Evolutionary conservation across 2,329 filamentous ascomycete species (phyloP), one percentile per base, ranked within the genome.

Genomic region (Davidsoniella virescens): DNA sequence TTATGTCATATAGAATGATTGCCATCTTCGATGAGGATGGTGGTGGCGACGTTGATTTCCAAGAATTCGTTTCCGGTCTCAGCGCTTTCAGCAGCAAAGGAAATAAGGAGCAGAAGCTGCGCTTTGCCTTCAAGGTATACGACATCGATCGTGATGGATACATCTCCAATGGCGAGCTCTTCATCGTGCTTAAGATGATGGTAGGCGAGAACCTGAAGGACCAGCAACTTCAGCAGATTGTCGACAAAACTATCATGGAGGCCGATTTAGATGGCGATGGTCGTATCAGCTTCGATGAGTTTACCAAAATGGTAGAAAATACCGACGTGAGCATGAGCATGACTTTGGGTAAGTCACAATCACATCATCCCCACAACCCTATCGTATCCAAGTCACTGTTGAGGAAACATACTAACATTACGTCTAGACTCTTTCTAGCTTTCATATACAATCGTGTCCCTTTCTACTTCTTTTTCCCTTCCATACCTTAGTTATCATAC

Each of bases 171-270:
- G 92, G 92, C 60, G 92, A 98, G 72, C 77, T 98, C 47, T 98
- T 96, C 67, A 96, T 98, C 61, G 92, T 98, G 62, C 75, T 98
- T 61, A 98, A 98, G 83, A 98, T 98, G 92, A 98, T 98, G 92
- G 92, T 98, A 47, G 92, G 92, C 54, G 95, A 85, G 71, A 98
- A 98, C 67, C 71, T 98, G 62, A 98, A 98, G 75, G 92, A 98
- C 66, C 87, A 95, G 68, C 92, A 98, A 70, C 70, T 98, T 64
- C 92, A 98, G 71, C 92, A 90, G 78, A 98, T 98, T 64, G 92
- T 98, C 59, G 92, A 98, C 72, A 98, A 98, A 79, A 98, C 92
- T 54, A 96, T 98, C 65, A 96, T 96, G 92, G 92, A 98, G 71
- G 92, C 92, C 45, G 92, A 98, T 67, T 75, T 88, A 59, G 92